Evolutionary conservation across 805 yeast genomes (phyloP).

Genomic region (Ogataea naganishii): DNA sequence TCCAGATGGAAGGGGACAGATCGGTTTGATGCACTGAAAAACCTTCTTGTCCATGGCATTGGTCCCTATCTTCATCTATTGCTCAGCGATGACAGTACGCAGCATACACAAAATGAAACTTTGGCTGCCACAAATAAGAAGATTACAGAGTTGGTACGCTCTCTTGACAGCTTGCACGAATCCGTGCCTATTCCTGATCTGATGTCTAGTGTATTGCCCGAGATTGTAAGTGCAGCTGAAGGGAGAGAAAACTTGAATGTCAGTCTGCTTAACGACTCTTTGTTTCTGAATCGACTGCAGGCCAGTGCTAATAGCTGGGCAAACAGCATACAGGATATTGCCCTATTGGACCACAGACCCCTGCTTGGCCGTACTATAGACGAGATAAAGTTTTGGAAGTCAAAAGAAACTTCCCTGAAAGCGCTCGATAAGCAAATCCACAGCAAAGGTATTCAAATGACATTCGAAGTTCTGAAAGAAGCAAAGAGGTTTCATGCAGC

Average conservation of each 20-base stretch:
- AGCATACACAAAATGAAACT: slow-evolving; percentile 18
- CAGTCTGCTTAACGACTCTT: slow-evolving; percentile 36
- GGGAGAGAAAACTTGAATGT: slow-evolving; percentile 1
- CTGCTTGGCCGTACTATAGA: slow-evolving; percentile 47
- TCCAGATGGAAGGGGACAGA: not conserved
- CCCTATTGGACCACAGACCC: slow-evolving; percentile 44
- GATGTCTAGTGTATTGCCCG: slow-evolving; percentile 39
- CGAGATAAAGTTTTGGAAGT: slow-evolving; percentile 73
- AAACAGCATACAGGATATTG: slow-evolving; percentile 46
- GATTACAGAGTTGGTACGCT: slow-evolving; percentile 57
- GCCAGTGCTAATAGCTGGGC: slow-evolving; percentile 68
- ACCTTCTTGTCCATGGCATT: slow-evolving; percentile 54
- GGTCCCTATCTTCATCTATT: slow-evolving; percentile 60
- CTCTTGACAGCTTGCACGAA: slow-evolving; percentile 61
- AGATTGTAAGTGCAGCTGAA: slow-evolving; percentile 28
- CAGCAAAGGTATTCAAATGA: slow-evolving; percentile 41
- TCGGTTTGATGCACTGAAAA: slow-evolving; percentile 42
- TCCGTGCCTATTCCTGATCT: slow-evolving; percentile 64
- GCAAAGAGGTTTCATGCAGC: slow-evolving; percentile 80
- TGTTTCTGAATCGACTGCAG: slow-evolving; percentile 62
- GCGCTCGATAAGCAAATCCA: slow-evolving; percentile 51
- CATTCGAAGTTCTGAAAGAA: slow-evolving; percentile 51
- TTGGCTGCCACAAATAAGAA: slow-evolving; percentile 47
- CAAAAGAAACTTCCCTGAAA: slow-evolving; percentile 53
- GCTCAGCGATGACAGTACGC: slow-evolving; percentile 8